Base-by-base conservation (phyloP, 768 basidiomycete species). In the Tubosaeta sp. region DNA sequence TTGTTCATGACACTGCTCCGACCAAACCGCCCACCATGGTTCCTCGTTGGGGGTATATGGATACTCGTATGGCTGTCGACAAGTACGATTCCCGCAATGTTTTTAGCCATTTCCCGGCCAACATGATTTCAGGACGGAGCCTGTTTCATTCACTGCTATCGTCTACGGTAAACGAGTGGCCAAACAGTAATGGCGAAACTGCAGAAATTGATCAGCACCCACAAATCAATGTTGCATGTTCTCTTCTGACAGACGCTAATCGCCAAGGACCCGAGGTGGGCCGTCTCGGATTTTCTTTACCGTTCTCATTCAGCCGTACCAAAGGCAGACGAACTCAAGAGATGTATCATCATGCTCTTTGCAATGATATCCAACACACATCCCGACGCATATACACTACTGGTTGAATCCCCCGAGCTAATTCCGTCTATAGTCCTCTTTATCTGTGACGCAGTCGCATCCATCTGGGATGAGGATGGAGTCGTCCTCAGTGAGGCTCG, bases 381-480 rank as follows among this genome's bases (percentile, higher is more conserved):
- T 46, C 50, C 68, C 0, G 75, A 75, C 43, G 71, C 71, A 30
- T 51, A 69, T n/a, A 59, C 52, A 0, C 60, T 72, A 1, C 61
- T 81, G 6, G 59, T 72, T 6, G 72, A 75, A 14, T 84, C 85
- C 1, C 73, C 72, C 36, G 72, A 73, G 11, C 59, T 91, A 13
- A 74, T 90, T 36, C 87, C 87, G 2, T 81, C 87, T 1, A 64
- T 90, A 24, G 73, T 89, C 18, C 56, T 76, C 29, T 82, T 76
- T 52, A 69, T 86, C 9, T 73, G 74, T 31, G 71, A 77, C 19
- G 67, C 84, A 35, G 74, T 79, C 0, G 73, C 73, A 1, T 74
- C 78, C 2, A 63, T 91, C 14, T 91, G 86, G 84, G 84, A 88
- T 59, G 83, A 84, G 31, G 77, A 79, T 36, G 74, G 77, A 43